These are phyloP conservation scores for Cladosporium sp. DNA, from an alignment of 2,329 filamentous ascomycete genomes.

Conservation along the genomic window DNA sequence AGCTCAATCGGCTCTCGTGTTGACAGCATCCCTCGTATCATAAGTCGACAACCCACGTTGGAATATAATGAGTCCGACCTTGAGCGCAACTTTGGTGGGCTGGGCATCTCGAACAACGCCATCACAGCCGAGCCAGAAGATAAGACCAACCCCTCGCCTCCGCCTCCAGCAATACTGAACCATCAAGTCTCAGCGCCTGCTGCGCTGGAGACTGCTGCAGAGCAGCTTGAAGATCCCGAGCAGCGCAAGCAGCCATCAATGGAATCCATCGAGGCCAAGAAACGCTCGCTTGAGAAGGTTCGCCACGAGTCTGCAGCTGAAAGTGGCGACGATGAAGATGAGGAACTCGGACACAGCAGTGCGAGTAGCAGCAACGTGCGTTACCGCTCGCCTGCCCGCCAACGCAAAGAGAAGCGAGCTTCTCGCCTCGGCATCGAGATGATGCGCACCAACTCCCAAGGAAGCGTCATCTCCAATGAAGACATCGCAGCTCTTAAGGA, in stretches of 20 bases:
- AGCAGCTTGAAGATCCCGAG: constrained; percentile 27
- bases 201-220: constrained; percentile 27
- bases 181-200: constrained; percentile 68
- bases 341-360: constrained; percentile 67
- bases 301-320: constrained; percentile 71
- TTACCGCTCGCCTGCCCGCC: constrained; percentile 23
- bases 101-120: constrained; percentile 61
- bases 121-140: constrained; percentile 26
- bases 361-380: constrained; percentile 26
- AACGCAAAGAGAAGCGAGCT: constrained; percentile 44
- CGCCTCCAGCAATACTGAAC: constrained; percentile 53
- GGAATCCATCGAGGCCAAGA: constrained; percentile 73
- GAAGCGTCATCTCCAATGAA: constrained; percentile 63
- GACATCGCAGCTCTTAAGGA: constrained; percentile 40
- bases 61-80: constrained; percentile 70
- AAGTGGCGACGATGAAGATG: constrained; percentile 92
- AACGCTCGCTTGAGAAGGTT: constrained; percentile 72
- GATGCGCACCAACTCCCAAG: constrained; percentile 95
- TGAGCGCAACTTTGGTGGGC: constrained; percentile 56
- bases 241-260: constrained; percentile 65
- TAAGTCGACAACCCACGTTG: constrained; percentile 67
- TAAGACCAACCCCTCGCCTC: constrained; percentile 24
- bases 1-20: constrained; percentile 55
- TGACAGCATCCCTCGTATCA: constrained; percentile 75
- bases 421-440: constrained; percentile 95